phyloP scores from a whole-genome alignment of 2,329 filamentous ascomycete species.

The Penicillium griseofulvum region DNA sequence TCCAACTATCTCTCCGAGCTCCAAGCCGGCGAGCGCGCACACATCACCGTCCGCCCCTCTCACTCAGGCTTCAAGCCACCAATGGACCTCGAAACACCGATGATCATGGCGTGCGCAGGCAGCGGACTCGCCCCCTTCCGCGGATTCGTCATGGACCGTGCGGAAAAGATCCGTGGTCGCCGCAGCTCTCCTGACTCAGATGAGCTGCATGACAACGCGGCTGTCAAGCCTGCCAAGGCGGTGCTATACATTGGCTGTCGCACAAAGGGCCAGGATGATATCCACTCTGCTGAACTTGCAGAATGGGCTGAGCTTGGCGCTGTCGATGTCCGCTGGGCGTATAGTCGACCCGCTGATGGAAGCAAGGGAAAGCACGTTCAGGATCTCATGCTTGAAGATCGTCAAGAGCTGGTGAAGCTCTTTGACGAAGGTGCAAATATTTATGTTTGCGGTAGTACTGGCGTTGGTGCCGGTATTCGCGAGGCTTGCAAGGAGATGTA shows the following conservation, averaged over 20 bases:
- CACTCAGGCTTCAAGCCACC: slow-evolving; percentile 39
- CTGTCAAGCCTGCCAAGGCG: slow-evolving; percentile 29
- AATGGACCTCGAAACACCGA: slow-evolving; percentile 32
- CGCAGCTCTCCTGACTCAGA: slow-evolving; percentile 16
- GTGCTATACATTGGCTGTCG: slow-evolving; percentile 40
- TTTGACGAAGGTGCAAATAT: slow-evolving; percentile 54
- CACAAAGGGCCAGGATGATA: slow-evolving; percentile 33
- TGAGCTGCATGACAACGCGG: slow-evolving; percentile 10
- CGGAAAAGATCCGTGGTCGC: slow-evolving; percentile 35
- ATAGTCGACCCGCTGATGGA: slow-evolving; percentile 49
- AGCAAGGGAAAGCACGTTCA: slow-evolving; percentile 55
- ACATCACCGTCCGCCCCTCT: slow-evolving; percentile 37
- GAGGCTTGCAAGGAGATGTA: slow-evolving; percentile 39
- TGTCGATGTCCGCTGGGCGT: slow-evolving; percentile 62
- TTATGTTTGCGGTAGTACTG: slow-evolving; percentile 63
- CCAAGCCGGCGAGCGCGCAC: slow-evolving; percentile 30
- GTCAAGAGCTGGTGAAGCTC: slow-evolving; percentile 45
- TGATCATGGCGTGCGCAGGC: slow-evolving; percentile 42
- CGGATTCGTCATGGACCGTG: slow-evolving; percentile 63
- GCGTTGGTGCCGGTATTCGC: slow-evolving; percentile 51
- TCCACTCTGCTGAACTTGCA: slow-evolving; percentile 36
- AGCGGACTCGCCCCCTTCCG: slow-evolving; percentile 63
- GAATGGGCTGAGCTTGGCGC: slow-evolving; percentile 62
- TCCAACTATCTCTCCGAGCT: slow-evolving; percentile 59
- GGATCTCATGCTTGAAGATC: slow-evolving; percentile 51